These are phyloP conservation scores for Taphrina confusa DNA, from an alignment of 1,139 yeast genomes.

Conservation along the genomic window DNA sequence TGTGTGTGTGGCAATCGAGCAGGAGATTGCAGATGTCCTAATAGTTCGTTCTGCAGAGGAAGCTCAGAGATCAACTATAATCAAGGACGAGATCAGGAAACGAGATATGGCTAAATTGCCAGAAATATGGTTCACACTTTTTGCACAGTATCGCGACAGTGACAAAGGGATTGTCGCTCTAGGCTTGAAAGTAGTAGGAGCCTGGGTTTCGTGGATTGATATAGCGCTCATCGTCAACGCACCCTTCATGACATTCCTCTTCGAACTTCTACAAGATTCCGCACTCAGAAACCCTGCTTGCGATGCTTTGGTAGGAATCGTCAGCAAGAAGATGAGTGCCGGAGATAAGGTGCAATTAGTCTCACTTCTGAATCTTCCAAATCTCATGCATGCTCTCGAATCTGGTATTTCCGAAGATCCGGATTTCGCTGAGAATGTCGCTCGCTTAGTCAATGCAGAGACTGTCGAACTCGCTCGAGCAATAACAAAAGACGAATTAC, in stretches of 20 bases:
- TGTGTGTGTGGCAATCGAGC: constrained; percentile 72
- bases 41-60: constrained; percentile 63
- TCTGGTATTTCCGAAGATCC: constrained; percentile 53
- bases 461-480: constrained; percentile 73
- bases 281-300: constrained; percentile 62
- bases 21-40: constrained; percentile 90
- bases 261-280: constrained; percentile 59
- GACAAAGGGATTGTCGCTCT: constrained; percentile 58
- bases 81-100: constrained; percentile 80
- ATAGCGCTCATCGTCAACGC: constrained; percentile 72
- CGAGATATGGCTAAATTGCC: constrained; percentile 73
- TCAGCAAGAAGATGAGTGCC: constrained; percentile 90
- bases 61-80: constrained; percentile 64
- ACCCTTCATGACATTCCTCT: constrained; percentile 63
- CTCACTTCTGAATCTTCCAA: constrained; percentile 65
- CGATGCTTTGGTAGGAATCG: constrained; percentile 72
- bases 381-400: constrained; percentile 51
- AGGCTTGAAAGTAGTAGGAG: constrained; percentile 71
- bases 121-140: constrained; percentile 65
- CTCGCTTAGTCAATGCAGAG: constrained; percentile 71
- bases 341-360: constrained; percentile 79
- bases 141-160: constrained; percentile 45
- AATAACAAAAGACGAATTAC: constrained; percentile 55
- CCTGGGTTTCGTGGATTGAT: constrained; percentile 94
- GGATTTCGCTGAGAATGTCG: constrained; percentile 74